These are phyloP conservation scores for Globisporangium ultimum DNA, from an alignment of 352 stramenopile genomes.

Conservation along the genomic window DNA sequence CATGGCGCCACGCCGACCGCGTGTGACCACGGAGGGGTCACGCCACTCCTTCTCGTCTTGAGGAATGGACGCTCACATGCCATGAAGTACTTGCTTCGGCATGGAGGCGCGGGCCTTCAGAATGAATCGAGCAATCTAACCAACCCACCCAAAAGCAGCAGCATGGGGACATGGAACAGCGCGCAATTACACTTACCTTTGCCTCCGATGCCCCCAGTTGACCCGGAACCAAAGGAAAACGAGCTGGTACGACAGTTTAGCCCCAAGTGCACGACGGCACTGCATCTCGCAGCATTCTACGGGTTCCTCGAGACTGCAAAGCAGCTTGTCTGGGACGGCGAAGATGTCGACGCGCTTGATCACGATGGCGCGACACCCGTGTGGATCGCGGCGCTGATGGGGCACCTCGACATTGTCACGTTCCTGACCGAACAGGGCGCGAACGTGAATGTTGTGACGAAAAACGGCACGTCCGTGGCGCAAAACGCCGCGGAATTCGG, in stretches of 20 bases:
- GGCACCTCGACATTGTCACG: slow-evolving; percentile 28
- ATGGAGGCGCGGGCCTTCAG: slow-evolving; percentile 4
- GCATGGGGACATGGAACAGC: background rate
- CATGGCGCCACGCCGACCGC: slow-evolving; percentile 23
- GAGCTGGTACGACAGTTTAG: slow-evolving; percentile 17
- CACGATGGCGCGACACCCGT: slow-evolving; percentile 28
- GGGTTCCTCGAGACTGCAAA: slow-evolving; percentile 20
- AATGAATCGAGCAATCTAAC: too few relatives aligned
- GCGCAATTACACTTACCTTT: background rate
- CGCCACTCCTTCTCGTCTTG: slow-evolving; percentile 27
- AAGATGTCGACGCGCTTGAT: slow-evolving; percentile 25
- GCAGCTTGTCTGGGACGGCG: slow-evolving; percentile 18
- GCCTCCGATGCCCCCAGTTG: background rate
- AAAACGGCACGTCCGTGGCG: slow-evolving; percentile 20
- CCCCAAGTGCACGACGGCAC: slow-evolving; percentile 21
- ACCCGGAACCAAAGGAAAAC: background rate
- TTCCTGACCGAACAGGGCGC: slow-evolving; percentile 32
- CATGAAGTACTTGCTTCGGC: slow-evolving; percentile 22
- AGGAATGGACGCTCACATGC: slow-evolving; percentile 22
- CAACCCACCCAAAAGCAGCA: slow-evolving; percentile 1
- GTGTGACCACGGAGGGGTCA: slow-evolving; percentile 15
- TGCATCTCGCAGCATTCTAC: slow-evolving; percentile 41
- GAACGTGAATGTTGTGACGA: slow-evolving; percentile 15
- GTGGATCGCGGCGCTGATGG: slow-evolving; percentile 34
- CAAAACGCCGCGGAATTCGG: slow-evolving; percentile 30